Percentiles rank a stretch among this genome's conserved stretches.
These are phyloP conservation scores for Cercospora sp. DNA, from an alignment of 2,329 filamentous ascomycete genomes.

Conservation along the genomic window DNA sequence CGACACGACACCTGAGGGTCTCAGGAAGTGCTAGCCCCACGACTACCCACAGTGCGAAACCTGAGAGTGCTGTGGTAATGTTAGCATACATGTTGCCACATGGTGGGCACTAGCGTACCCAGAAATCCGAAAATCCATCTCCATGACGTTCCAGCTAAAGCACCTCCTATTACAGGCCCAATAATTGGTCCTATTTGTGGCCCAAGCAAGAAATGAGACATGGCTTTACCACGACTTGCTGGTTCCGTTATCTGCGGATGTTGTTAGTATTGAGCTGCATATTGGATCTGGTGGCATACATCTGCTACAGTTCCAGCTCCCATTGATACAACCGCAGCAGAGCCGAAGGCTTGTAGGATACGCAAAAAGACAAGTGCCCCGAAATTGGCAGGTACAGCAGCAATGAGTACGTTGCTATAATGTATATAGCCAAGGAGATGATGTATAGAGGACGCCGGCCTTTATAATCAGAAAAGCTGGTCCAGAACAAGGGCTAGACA, in stretches of 20 bases:
- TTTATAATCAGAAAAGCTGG: slow-evolving; percentile 12
- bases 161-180: slow-evolving; percentile 12
- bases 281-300: neutral
- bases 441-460: slow-evolving; percentile 15
- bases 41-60: slow-evolving; percentile 3
- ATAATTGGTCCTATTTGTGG: slow-evolving; percentile 14
- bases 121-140: slow-evolving; percentile 13
- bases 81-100: too few species aligned
- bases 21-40: slow-evolving; percentile 7
- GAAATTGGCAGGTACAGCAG: slow-evolving; percentile 4
- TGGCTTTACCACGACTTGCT: too few species aligned
- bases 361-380: slow-evolving; percentile 14
- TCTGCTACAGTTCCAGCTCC: slow-evolving; percentile 18
- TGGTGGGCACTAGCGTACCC: too few species aligned
- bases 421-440: slow-evolving; percentile 15
- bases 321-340: slow-evolving; percentile 14
- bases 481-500: slow-evolving; percentile 13
- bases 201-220: slow-evolving; percentile 11
- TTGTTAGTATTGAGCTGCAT: neutral
- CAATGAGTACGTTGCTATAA: neutral
- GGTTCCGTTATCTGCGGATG: too few species aligned
- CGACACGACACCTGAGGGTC: slow-evolving; percentile 10
- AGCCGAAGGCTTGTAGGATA: slow-evolving; percentile 16
- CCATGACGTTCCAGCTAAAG: slow-evolving; percentile 10
- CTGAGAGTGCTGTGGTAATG: too few species aligned